A percentile compares a stretch with the other conserved stretches of the same genome.
phyloP scores from a whole-genome alignment of 768 basidiomycete genomes.

The Dacryopinax primogenitus region DNA sequence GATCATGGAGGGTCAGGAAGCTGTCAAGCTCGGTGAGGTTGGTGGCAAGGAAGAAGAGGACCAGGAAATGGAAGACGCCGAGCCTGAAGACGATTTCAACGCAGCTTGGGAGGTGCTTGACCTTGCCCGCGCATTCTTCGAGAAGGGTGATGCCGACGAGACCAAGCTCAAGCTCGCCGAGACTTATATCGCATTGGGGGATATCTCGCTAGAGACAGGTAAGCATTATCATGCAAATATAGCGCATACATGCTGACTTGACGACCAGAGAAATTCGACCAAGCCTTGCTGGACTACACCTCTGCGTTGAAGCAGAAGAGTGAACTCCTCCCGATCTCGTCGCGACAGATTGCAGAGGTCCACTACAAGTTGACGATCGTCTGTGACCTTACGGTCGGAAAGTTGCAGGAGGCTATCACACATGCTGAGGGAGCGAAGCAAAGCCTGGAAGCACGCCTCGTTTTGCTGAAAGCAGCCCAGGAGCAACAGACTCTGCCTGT shows the following conservation, averaged over 20 bases:
- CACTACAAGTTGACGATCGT: constrained; percentile 92
- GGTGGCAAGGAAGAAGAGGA: constrained; percentile 41
- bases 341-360: constrained; percentile 83
- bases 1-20: constrained; percentile 30
- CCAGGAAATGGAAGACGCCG: constrained; percentile 53
- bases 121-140: constrained; percentile 75
- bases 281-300: constrained; percentile 79
- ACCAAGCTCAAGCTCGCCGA: constrained; percentile 76
- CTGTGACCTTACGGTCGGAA: constrained; percentile 76
- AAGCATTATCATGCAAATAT: constrained; percentile 19
- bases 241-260: constrained; percentile 8
- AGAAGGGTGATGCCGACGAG: constrained; percentile 51
- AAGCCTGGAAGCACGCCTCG: constrained; percentile 60
- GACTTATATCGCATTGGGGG: constrained; percentile 78
- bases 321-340: constrained; percentile 66
- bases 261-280: constrained; percentile 79
- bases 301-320: constrained; percentile 62
- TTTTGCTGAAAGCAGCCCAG: constrained; percentile 40
- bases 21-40: constrained; percentile 29
- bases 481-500: background rate
- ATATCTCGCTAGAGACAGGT: constrained; percentile 97
- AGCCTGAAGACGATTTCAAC: constrained; percentile 94
- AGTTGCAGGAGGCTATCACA: constrained; percentile 63
- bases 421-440: constrained; percentile 71
- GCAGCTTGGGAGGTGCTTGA: constrained; percentile 98